These are phyloP conservation scores for Pleurostoma richardsiae DNA, from an alignment of 2,329 filamentous ascomycete species.

Conservation along the genomic window DNA sequence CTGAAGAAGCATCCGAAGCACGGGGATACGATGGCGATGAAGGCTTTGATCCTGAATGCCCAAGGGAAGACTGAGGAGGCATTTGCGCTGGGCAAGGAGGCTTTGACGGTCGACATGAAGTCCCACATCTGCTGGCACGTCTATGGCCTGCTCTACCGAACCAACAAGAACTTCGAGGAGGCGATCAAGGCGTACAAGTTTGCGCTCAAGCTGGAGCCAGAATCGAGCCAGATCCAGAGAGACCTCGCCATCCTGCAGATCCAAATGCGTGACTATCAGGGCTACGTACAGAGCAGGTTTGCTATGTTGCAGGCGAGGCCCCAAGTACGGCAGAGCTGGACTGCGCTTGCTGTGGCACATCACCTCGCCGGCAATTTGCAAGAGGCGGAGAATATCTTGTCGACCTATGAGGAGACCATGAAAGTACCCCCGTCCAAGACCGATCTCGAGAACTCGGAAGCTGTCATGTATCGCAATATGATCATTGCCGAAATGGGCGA, in stretches of 20 bases:
- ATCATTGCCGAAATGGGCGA: conserved; percentile 91
- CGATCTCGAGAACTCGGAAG: conserved; percentile 91
- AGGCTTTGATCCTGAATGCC: conserved; percentile 91
- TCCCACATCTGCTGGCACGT: conserved; percentile 99
- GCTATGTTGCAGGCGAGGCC: conserved; percentile 84
- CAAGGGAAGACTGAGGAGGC: conserved; percentile 92
- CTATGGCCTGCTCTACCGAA: conserved; percentile 88
- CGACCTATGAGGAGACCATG: conserved; percentile 88
- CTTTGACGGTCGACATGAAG: conserved; percentile 94
- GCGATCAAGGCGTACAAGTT: conserved; percentile 99
- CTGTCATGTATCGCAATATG: conserved; percentile 88
- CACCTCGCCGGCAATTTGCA: conserved; percentile 81
- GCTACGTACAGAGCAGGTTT: conserved; percentile 84
- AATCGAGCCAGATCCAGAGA: conserved; percentile 87
- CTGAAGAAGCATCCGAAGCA: conserved; percentile 91
- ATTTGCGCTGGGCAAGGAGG: conserved; percentile 86
- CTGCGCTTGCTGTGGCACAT: conserved; percentile 88
- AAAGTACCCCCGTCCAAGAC: conserved; percentile 71
- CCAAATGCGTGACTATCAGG: conserved; percentile 93
- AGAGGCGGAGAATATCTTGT: conserved; percentile 86
- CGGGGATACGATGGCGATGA: conserved; percentile 99
- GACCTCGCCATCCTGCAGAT: conserved; percentile 90
- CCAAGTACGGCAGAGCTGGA: conserved; percentile 88
- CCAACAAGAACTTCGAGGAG: conserved; percentile 96
- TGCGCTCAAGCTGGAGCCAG: conserved; percentile 87